phyloP scores from a whole-genome alignment of 306 rosid genomes.

The Cicer arietinum region DNA sequence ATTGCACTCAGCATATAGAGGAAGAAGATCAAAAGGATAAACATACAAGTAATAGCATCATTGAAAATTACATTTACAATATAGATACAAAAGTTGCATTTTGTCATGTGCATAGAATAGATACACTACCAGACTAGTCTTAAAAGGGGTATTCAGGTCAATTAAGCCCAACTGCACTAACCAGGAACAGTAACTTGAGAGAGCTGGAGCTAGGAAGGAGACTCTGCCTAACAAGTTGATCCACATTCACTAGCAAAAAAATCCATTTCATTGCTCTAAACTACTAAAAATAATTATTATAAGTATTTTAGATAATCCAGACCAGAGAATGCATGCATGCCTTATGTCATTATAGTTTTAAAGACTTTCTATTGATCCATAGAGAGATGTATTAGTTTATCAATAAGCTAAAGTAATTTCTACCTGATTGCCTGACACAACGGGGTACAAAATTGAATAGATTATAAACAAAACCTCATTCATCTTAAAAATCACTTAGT shows the following conservation, averaged over 20 bases:
- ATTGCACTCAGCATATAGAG: slow-evolving; percentile 12
- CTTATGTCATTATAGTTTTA: neutral
- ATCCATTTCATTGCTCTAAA: slow-evolving; percentile 42
- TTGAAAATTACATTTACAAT: slow-evolving; percentile 44
- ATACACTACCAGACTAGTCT: slow-evolving; percentile 43
- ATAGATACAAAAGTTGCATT: slow-evolving; percentile 41
- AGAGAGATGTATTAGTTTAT: neutral
- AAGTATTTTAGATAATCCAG: slow-evolving; percentile 35
- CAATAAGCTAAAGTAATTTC: slow-evolving; percentile 1
- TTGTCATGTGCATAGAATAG: slow-evolving; percentile 49
- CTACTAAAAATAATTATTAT: slow-evolving; percentile 28
- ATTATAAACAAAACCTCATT: slow-evolving; percentile 20
- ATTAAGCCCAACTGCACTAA: slow-evolving; percentile 32
- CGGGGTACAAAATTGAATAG: slow-evolving; percentile 4
- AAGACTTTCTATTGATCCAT: neutral
- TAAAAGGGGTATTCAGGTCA: slow-evolving; percentile 42
- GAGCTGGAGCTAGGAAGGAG: slow-evolving; percentile 45
- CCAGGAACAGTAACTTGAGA: slow-evolving; percentile 48
- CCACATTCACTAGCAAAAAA: slow-evolving; percentile 38
- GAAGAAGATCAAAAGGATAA: slow-evolving; percentile 20
- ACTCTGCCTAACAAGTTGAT: slow-evolving; percentile 48
- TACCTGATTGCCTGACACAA: neutral
- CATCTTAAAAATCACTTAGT: neutral
- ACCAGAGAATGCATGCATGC: slow-evolving; percentile 40
- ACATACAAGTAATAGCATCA: slow-evolving; percentile 30